Base-by-base conservation (phyloP, 1,139 yeast genomes). In the Sugiyamaella pinicola region DNA sequence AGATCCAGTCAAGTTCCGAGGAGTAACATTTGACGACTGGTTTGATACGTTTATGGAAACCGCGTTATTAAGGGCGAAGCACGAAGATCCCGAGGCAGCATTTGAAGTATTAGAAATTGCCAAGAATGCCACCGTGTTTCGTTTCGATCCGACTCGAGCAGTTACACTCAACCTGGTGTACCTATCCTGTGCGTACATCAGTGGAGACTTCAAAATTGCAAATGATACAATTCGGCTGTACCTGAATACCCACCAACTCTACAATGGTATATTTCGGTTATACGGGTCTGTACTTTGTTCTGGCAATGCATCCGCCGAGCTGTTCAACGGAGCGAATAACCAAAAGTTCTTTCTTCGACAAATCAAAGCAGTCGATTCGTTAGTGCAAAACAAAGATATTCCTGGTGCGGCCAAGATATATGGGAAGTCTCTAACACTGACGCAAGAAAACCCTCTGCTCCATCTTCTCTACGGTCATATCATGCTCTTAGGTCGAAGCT, bases 321-420 rank as follows among this genome's bases (percentile, higher is more conserved):
- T 79, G 5, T 85, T 85, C 65, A 83, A 88, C 46, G 84, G 85
- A 50, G 83, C 88, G 40, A 87, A 87, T 56, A 93, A 89, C 64
- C 98, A 91, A 63, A 93, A 93, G 68, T 93, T 84, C 67, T 83
- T 91, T 60, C 73, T 93, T 56, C 82, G 99, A 58, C 97, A 91
- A 63, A 75, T 91, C 60, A 93, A 91, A 65, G 95, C 96, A 0
- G 85, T 82, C 66, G 99, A 93, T 66, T 80, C 93, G 2, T 67
- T 85, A 15, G 76, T 81, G 31, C 70, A 74, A 29, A 74, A 75
- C 4, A 77, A 74, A 19, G 73, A 76, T 13, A 82, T 90, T 18
- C 73, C 81, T 1, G 98, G 97, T 0, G 88, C 87, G 76, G 95
- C 96, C 0, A 84, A 84, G 3, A 75, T 87, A 15, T 77, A 81